Conservation (phyloP, 2,329 filamentous ascomycete genomes). For the Colletotrichum incanum region DNA sequence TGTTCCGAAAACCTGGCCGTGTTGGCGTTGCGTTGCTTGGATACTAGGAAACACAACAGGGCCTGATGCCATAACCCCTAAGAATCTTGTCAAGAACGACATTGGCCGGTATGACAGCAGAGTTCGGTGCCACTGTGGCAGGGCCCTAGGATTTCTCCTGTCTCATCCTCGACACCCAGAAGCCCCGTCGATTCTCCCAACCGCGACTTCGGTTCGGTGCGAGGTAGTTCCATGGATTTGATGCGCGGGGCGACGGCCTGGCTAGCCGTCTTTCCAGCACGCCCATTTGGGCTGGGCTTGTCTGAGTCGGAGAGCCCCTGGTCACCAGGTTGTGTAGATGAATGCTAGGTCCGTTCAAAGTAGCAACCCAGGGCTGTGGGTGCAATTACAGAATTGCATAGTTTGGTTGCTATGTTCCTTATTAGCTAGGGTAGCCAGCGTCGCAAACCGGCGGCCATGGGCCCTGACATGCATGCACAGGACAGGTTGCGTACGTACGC, state of each 20-base stretch:
- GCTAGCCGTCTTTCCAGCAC: background rate
- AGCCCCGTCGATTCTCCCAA: background rate
- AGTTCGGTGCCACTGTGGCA: background rate
- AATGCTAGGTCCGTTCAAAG: background rate
- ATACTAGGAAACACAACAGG: background rate
- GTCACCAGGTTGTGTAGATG: background rate
- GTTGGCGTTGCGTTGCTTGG: background rate
- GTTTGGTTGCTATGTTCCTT: background rate
- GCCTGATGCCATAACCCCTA: background rate
- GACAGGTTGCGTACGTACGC: background rate
- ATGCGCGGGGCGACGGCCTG: background rate
- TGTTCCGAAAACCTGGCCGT: too few species aligned
- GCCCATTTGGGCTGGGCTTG: background rate
- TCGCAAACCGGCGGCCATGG: background rate
- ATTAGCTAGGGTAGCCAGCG: too few species aligned
- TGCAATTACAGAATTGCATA: background rate
- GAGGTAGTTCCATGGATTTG: background rate
- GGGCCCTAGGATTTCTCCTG: background rate
- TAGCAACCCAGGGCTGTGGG: background rate
- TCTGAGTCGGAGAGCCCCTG: background rate
- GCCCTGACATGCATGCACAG: constrained; percentile 6
- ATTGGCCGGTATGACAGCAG: background rate
- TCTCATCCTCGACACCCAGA: background rate
- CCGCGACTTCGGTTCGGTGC: background rate
- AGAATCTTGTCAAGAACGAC: background rate